Conservation (phyloP, 495 filamentous ascomycete species). For the Jackrogersella minutella region DNA sequence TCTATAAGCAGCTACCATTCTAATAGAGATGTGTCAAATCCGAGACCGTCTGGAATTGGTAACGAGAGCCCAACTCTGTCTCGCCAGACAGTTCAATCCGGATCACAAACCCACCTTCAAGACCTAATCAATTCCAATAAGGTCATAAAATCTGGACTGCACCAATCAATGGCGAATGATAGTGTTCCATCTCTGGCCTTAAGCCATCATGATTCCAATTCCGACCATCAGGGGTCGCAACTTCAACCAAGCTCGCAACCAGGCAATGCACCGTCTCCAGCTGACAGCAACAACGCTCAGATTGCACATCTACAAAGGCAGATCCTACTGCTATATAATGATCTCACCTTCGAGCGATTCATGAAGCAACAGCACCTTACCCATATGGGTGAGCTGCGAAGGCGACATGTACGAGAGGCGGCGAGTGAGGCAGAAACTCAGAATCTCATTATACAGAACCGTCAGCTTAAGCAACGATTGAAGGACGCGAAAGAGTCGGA, state of each 20-base stretch:
- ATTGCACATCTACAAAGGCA: slow-evolving; percentile 69
- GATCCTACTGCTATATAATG: slow-evolving; percentile 71
- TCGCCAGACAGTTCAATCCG: slow-evolving; percentile 52
- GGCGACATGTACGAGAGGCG: slow-evolving; percentile 71
- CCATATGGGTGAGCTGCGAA: slow-evolving; percentile 75
- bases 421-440: slow-evolving; percentile 78
- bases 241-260: slow-evolving; percentile 28
- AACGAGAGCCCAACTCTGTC: slow-evolving; percentile 66
- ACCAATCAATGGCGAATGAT: slow-evolving; percentile 59
- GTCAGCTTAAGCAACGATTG: slow-evolving; percentile 69
- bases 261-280: slow-evolving; percentile 17
- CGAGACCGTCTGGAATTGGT: slow-evolving; percentile 47
- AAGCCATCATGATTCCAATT: slow-evolving; percentile 51
- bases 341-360: slow-evolving; percentile 79
- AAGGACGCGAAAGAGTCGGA: slow-evolving; percentile 72
- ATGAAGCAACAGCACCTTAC: slow-evolving; percentile 77
- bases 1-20: slow-evolving; percentile 55
- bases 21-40: slow-evolving; percentile 50
- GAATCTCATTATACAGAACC: slow-evolving; percentile 75
- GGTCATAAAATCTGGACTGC: slow-evolving; percentile 57
- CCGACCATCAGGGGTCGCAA: slow-evolving; percentile 41
- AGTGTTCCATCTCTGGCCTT: slow-evolving; percentile 59
- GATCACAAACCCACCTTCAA: slow-evolving; percentile 59
- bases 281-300: slow-evolving; percentile 46
- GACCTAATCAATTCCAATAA: slow-evolving; percentile 64